These are phyloP conservation scores for Penicillium sp. DNA, from an alignment of 2,329 filamentous ascomycete genomes.

Conservation along the genomic window DNA sequence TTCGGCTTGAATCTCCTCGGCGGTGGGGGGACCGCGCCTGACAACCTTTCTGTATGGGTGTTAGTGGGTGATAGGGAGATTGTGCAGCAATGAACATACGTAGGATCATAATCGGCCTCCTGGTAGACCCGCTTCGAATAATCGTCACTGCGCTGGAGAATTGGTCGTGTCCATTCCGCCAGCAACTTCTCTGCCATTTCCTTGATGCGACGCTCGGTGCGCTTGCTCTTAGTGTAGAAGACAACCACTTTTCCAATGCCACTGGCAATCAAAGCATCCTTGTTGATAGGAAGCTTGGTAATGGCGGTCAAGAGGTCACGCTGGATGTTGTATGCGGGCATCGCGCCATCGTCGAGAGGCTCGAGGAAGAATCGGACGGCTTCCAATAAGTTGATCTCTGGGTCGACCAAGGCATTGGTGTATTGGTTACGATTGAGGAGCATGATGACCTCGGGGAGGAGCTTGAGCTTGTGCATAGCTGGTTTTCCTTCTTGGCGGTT, in stretches of 20 bases:
- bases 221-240: conserved; percentile 95
- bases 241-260: conserved; percentile 95
- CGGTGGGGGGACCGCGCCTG: conserved; percentile 34
- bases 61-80: conserved; percentile 15
- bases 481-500: conserved; percentile 77
- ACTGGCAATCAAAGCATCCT: conserved; percentile 83
- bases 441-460: conserved; percentile 85
- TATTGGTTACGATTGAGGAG: conserved; percentile 83
- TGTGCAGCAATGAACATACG: conserved; percentile 33
- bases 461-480: conserved; percentile 87
- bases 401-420: conserved; percentile 82
- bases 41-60: conserved; percentile 36
- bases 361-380: conserved; percentile 97
- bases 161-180: conserved; percentile 92
- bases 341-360: conserved; percentile 86
- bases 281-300: conserved; percentile 78
- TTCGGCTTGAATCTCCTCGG: conserved; percentile 47
- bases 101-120: conserved; percentile 60
- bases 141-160: conserved; percentile 89
- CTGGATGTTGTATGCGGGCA: conserved; percentile 97
- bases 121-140: conserved; percentile 77
- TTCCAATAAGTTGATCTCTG: conserved; percentile 91
- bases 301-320: conserved; percentile 86
- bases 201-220: conserved; percentile 84
- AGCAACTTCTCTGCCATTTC: conserved; percentile 89